Evolutionary conservation across 192 early-diverging fungal genomes (phyloP).

Genomic region (Umbelopsis ramanniana): DNA sequence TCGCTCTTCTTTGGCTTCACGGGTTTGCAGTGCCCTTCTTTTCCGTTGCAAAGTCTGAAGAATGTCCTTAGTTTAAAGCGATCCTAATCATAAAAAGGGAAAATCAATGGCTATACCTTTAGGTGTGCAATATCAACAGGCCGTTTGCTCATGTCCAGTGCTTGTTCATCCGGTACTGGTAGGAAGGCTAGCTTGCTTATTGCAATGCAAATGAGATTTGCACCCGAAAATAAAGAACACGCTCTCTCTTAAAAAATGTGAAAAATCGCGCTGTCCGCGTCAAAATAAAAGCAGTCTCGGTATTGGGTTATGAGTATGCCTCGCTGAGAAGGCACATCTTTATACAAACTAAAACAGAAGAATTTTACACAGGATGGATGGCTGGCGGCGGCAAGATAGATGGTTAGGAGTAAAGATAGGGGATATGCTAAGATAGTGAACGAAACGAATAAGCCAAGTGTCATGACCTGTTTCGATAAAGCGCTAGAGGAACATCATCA

Average conservation of each 20-base stretch:
- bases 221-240: neutral
- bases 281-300: neutral
- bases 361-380: conserved; percentile 14
- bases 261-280: neutral
- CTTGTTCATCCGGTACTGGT: neutral
- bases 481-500: conserved; percentile 3
- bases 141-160: conserved; percentile 9
- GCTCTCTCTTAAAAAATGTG: neutral
- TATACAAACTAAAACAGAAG: neutral
- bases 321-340: neutral
- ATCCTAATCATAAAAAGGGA: neutral
- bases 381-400: neutral
- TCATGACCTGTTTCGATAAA: neutral
- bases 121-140: conserved; percentile 20
- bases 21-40: conserved; percentile 10
- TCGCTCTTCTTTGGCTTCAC: conserved; percentile 7
- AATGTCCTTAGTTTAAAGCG: neutral
- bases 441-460: neutral
- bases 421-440: conserved; percentile 1
- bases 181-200: neutral
- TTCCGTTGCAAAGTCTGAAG: conserved; percentile 3
- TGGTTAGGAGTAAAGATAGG: neutral
- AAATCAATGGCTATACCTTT: neutral
- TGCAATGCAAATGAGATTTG: neutral
- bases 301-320: neutral